Evolutionary conservation across 129 eudicot genomes (phyloP), one percentile per base, ranked within the genome.

Genomic region (Scalesia atractyloides): DNA sequence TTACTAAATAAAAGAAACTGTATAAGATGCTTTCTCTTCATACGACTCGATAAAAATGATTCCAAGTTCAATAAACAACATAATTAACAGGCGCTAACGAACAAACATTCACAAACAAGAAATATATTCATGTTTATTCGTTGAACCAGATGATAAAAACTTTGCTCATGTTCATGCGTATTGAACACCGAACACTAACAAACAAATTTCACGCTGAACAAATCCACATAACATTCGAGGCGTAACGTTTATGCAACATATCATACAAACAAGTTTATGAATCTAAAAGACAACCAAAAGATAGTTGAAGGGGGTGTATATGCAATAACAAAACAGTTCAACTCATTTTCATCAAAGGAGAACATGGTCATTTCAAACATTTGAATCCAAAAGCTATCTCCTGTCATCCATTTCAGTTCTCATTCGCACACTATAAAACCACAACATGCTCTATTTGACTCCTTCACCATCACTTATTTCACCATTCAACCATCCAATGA

Each of bases 391-490:
- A 64, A 46, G 2, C 66, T 41, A 78, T 47, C 73, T 64, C 17
- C 82, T 78, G 82, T 53, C 82, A 78, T 78, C 82, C 82, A 78
- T 64, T 71, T 65, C 59, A 69, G 68, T 43, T 71, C 73, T 72
- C 46, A 26, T 41, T 46, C 56, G 52, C 73, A 52, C 73, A 30
- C 73, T 76, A 74, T 72, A 70, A 71, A 71, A 52, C 37, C 68
- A 71, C 53, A 64, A 72, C 20, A 24, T 19, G 43, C 17, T 59
- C 52, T 69, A 8, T 39, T 39, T 39, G 34, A 30, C 44, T 6
- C 17, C 66, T 78, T 78, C 77, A 64, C 26, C 72, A 51, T 78
- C 77, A 78, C 73, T 78, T 64, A 51, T 77, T 70, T 37, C 76
- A 62, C 14, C 16, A 7, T n/a, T 51, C 77, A 54, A 52, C n/a